phyloP scores from a whole-genome alignment of 768 basidiomycete genomes.

The Kwoniella sp. region DNA sequence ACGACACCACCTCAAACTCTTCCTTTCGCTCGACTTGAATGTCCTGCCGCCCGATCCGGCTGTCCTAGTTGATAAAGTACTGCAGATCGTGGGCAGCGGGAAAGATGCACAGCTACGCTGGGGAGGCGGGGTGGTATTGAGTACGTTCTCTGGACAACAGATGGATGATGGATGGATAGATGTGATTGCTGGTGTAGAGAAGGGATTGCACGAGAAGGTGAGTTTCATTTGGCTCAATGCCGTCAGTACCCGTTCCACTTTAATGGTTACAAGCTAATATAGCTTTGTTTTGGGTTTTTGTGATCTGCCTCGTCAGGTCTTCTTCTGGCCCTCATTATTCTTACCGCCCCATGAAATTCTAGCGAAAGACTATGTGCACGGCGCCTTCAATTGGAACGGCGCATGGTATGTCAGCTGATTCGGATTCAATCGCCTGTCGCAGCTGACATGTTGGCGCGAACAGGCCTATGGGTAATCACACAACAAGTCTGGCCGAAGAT shows the following conservation, averaged over 20 bases:
- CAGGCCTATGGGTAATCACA: conserved; percentile 25
- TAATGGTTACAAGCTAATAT: too few relatives aligned
- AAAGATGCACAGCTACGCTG: conserved; percentile 27
- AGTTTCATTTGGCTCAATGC: too few relatives aligned
- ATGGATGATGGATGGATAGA: conserved; percentile 28
- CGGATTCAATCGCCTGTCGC: not conserved
- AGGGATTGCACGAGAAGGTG: conserved; percentile 35
- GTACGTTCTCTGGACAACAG: conserved; percentile 53
- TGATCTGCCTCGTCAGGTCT: conserved; percentile 32
- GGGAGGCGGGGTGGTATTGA: conserved; percentile 39
- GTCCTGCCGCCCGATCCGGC: conserved; percentile 46
- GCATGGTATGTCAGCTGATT: conserved; percentile 47
- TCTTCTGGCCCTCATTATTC: conserved; percentile 56
- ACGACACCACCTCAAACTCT: conserved; percentile 35
- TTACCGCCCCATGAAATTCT: conserved; percentile 49
- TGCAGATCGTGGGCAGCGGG: conserved; percentile 16
- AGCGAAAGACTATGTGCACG: conserved; percentile 45
- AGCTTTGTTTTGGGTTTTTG: too few relatives aligned
- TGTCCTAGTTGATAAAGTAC: conserved; percentile 24
- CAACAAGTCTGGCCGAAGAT: conserved; percentile 42
- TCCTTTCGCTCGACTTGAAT: conserved; percentile 55
- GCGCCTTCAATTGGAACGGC: conserved; percentile 52
- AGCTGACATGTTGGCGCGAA: not conserved
- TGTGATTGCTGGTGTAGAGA: conserved; percentile 22
- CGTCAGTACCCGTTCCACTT: too few relatives aligned